phyloP scores from a whole-genome alignment of 108 stramenopile species.

The Schizochytrium sp. region DNA sequence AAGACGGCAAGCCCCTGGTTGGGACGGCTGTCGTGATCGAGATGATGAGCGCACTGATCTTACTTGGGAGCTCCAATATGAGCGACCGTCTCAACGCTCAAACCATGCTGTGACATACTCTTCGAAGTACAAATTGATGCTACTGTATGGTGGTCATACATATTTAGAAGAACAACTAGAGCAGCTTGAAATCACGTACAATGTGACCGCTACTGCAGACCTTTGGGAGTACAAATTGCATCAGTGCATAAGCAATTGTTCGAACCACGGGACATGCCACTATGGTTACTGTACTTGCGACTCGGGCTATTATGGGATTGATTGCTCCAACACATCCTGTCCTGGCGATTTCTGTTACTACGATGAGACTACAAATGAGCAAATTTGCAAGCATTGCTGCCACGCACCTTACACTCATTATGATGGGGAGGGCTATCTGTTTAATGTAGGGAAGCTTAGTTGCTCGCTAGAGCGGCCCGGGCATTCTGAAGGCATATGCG shows the following conservation, averaged over 20 bases:
- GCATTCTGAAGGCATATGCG: constrained; percentile 84
- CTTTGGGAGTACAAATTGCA: constrained; percentile 80
- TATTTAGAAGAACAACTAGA: constrained; percentile 70
- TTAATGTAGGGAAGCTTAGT: constrained; percentile 72
- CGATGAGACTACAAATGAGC: constrained; percentile 74
- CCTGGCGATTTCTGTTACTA: constrained; percentile 86
- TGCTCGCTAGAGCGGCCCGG: constrained; percentile 79
- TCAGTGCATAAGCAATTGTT: constrained; percentile 82
- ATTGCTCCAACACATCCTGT: constrained; percentile 86
- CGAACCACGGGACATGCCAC: constrained; percentile 80
- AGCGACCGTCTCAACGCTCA: constrained; percentile 77
- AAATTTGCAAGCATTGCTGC: constrained; percentile 85
- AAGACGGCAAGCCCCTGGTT: constrained; percentile 80
- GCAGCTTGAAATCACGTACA: constrained; percentile 64
- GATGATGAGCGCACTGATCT: constrained; percentile 71
- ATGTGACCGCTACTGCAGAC: constrained; percentile 71
- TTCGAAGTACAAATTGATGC: constrained; percentile 71
- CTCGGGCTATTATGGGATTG: constrained; percentile 83
- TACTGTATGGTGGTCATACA: constrained; percentile 82
- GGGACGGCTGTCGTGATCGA: constrained; percentile 87
- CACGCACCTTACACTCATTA: constrained; percentile 77
- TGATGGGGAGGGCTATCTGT: constrained; percentile 69
- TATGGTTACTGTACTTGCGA: constrained; percentile 84
- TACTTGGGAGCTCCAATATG: constrained; percentile 71
- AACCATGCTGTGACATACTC: constrained; percentile 75